Percentiles rank a stretch among this genome's conserved stretches.
Evolutionary conservation across 352 stramenopile species (phyloP).

Genomic region (Phytophthora citrophthora): DNA sequence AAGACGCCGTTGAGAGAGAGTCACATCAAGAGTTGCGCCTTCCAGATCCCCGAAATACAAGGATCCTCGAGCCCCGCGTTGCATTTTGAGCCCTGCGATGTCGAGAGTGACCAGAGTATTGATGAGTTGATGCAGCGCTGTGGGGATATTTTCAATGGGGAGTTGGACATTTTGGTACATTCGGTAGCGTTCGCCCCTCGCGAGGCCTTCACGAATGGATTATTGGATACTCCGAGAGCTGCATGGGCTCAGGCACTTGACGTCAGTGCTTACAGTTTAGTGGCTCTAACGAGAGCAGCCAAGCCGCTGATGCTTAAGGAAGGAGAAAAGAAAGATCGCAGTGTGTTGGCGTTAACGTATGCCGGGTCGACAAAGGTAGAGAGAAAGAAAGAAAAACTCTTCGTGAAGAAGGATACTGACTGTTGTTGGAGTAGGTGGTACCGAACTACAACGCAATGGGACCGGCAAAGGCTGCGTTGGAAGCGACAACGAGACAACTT

Average conservation of each 20-base stretch:
- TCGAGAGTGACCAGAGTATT: conserved; percentile 67
- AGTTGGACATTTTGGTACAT: conserved; percentile 90
- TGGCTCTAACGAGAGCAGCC: conserved; percentile 74
- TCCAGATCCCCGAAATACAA: conserved; percentile 34
- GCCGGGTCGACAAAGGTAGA: conserved; percentile 68
- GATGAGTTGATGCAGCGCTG: conserved; percentile 53
- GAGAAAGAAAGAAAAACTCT: not conserved
- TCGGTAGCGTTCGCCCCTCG: conserved; percentile 89
- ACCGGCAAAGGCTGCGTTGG: conserved; percentile 90
- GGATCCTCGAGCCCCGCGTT: conserved; percentile 25
- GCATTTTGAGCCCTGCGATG: conserved; percentile 77
- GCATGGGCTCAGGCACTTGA: conserved; percentile 85
- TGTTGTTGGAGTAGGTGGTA: conserved; percentile 54
- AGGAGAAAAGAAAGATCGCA: conserved; percentile 51
- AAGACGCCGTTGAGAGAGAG: conserved; percentile 48
- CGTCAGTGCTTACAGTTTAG: conserved; percentile 91
- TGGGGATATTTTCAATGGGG: conserved; percentile 47
- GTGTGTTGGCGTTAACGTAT: conserved; percentile 90
- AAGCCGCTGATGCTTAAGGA: conserved; percentile 55
- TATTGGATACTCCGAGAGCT: conserved; percentile 50
- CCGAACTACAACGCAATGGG: conserved; percentile 94
- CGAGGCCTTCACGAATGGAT: conserved; percentile 71
- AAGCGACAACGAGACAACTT: conserved; percentile 83
- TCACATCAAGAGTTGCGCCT: conserved; percentile 60
- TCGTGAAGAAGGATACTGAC: conserved; percentile 8